Percentiles rank a stretch among this genome's conserved stretches.
Evolutionary conservation across 2,329 filamentous ascomycete genomes (phyloP).

Genomic region (Colletotrichum karsti): DNA sequence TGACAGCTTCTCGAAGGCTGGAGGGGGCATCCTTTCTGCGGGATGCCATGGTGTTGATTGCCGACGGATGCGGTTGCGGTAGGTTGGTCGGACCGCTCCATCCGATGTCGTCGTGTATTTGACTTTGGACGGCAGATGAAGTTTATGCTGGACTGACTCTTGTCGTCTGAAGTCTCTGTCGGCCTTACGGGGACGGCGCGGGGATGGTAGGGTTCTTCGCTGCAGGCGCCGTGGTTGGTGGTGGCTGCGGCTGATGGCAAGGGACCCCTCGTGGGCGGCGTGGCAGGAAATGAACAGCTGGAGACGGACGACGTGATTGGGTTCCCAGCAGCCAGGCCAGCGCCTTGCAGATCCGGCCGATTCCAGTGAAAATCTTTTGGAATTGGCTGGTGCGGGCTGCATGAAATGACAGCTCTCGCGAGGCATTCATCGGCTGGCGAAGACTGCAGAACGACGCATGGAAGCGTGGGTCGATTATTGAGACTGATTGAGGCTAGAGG

Average conservation of each 20-base stretch:
- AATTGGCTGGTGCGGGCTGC: neutral
- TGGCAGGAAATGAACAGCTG: slow-evolving; percentile 1
- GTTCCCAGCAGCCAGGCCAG: neutral
- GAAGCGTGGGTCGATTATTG: neutral
- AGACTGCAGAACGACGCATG: neutral
- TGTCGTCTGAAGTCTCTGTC: neutral
- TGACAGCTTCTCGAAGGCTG: slow-evolving; percentile 9
- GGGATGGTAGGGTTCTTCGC: slow-evolving; percentile 13
- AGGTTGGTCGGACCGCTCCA: slow-evolving; percentile 3
- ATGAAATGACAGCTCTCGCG: neutral
- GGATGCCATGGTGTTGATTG: too few species aligned
- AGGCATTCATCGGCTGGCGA: neutral
- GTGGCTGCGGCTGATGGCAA: slow-evolving; percentile 13
- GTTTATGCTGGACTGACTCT: slow-evolving; percentile 2
- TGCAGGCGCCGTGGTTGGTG: slow-evolving; percentile 1
- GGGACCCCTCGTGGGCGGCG: slow-evolving; percentile 8
- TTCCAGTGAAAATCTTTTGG: neutral
- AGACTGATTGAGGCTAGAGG: neutral
- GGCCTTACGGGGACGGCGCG: neutral
- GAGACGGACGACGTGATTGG: neutral
- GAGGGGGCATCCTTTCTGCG: slow-evolving; percentile 10
- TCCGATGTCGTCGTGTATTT: slow-evolving; percentile 10
- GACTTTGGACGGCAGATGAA: slow-evolving; percentile 5
- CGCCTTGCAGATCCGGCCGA: slow-evolving; percentile 10
- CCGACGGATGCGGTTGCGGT: neutral